Conservation (phyloP, 1,284 basidiomycete species). For the Puccinia triticina region DNA sequence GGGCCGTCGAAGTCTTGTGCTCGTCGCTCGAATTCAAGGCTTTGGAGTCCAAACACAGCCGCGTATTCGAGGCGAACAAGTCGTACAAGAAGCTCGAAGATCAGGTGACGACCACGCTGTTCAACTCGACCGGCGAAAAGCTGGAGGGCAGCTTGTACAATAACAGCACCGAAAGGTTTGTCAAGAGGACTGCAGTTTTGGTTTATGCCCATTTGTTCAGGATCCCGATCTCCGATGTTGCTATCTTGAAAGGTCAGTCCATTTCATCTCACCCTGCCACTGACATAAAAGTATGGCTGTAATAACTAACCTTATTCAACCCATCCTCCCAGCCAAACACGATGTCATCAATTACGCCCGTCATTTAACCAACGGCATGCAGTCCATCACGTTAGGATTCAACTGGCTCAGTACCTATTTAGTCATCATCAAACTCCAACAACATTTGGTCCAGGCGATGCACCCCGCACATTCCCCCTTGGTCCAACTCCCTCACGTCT, state of each 20-base stretch:
- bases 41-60: conserved; percentile 61
- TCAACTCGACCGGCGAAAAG: conserved; percentile 54
- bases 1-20: conserved; percentile 75
- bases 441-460: conserved; percentile 82
- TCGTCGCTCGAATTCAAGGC: conserved; percentile 73
- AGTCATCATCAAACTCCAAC: conserved; percentile 78
- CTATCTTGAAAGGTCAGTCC: conserved; percentile 69
- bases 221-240: conserved; percentile 67
- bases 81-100: conserved; percentile 61
- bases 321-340: conserved; percentile 54
- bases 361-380: conserved; percentile 72
- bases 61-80: conserved; percentile 53
- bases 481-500: conserved; percentile 77
- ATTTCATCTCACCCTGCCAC: conserved; percentile 8
- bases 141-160: conserved; percentile 54
- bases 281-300: conserved; percentile 69
- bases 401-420: conserved; percentile 85
- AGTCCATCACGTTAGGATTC: conserved; percentile 80
- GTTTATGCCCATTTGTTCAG: conserved; percentile 86
- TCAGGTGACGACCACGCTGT: conserved; percentile 63
- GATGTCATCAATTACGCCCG: conserved; percentile 56
- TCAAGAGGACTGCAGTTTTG: conserved; percentile 70
- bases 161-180: conserved; percentile 53
- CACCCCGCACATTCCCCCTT: conserved; percentile 66
- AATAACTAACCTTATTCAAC: not conserved